A percentile compares a stretch with the other conserved stretches of the same genome.
phyloP scores from a whole-genome alignment of 2,329 filamentous ascomycete species.

The Myrmaecium sp. region DNA sequence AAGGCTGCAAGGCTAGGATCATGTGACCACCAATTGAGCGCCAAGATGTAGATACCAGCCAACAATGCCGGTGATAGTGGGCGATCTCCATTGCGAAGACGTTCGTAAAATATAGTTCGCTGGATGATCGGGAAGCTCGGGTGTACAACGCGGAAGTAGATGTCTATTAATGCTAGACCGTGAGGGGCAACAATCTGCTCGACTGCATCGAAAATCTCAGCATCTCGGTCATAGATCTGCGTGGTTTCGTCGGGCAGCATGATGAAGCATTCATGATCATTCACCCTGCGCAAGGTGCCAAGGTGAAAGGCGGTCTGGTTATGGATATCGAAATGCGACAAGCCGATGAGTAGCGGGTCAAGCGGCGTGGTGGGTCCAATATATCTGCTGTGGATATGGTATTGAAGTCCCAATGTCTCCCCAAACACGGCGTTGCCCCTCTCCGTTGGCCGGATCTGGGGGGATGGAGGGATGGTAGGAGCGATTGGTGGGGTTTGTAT shows the following conservation, averaged over 20 bases:
- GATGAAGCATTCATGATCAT: conserved; percentile 62
- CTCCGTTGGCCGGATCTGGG: conserved; percentile 10
- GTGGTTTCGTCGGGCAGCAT: conserved; percentile 61
- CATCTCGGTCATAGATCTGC: conserved; percentile 52
- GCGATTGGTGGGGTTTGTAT: conserved; percentile 23
- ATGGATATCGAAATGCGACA: conserved; percentile 63
- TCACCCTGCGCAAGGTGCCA: conserved; percentile 52
- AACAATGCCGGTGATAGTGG: conserved; percentile 63
- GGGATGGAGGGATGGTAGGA: conserved; percentile 13
- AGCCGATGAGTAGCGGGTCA: conserved; percentile 65
- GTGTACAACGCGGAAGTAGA: conserved; percentile 70
- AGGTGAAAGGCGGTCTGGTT: conserved; percentile 60
- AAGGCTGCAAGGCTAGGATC: conserved; percentile 47
- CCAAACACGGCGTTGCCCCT: conserved; percentile 21
- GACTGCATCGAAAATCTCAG: conserved; percentile 52
- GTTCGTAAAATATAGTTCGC: conserved; percentile 63
- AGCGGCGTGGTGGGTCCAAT: conserved; percentile 72
- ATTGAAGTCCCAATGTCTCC: conserved; percentile 51
- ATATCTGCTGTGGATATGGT: conserved; percentile 65
- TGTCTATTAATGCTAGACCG: conserved; percentile 58
- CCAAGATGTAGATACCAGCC: conserved; percentile 68
- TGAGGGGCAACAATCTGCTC: conserved; percentile 61
- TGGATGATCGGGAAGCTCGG: conserved; percentile 70
- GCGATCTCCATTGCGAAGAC: conserved; percentile 54
- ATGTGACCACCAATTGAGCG: conserved; percentile 76